Evolutionary conservation across 2,329 filamentous ascomycete genomes (phyloP).

Genomic region (Rhynchosporium secalis): DNA sequence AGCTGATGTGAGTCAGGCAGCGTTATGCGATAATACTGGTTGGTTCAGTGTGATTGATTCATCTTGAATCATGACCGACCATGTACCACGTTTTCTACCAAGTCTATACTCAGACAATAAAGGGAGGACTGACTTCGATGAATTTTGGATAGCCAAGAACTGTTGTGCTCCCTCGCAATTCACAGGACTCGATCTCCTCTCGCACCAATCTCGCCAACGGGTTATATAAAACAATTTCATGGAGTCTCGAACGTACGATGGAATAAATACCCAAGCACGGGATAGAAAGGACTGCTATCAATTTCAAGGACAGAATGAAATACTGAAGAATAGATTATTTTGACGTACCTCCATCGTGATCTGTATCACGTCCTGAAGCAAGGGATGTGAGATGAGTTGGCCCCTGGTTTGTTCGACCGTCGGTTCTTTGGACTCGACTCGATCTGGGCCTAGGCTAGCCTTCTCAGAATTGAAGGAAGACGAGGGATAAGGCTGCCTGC

Average conservation of each 20-base stretch:
- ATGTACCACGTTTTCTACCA: slow-evolving; percentile 26
- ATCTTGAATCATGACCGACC: slow-evolving; percentile 26
- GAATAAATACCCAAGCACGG: not conserved
- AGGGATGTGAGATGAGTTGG: slow-evolving; percentile 5
- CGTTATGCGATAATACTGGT: slow-evolving; percentile 25
- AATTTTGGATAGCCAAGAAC: slow-evolving; percentile 3
- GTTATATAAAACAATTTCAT: not conserved
- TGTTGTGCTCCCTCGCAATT: slow-evolving; percentile 10
- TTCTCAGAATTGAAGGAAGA: not conserved
- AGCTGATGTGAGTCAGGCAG: slow-evolving; percentile 29
- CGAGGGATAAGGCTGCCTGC: not conserved
- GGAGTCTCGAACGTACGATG: not conserved
- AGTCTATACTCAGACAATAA: slow-evolving; percentile 15
- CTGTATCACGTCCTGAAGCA: slow-evolving; percentile 10
- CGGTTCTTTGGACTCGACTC: not conserved
- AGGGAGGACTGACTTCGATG: not conserved
- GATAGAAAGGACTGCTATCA: not conserved
- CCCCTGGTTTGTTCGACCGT: not conserved
- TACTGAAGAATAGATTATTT: not conserved
- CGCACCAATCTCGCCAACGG: not conserved
- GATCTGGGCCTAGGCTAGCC: not conserved
- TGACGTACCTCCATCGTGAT: slow-evolving; percentile 25
- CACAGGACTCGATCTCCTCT: not conserved
- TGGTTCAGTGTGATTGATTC: slow-evolving; percentile 25
- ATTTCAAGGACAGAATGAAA: not conserved